Percentiles rank a stretch among this genome's conserved stretches.
Conservation (phyloP, 169 alveolate species). For the Plasmodium blacklocki region DNA sequence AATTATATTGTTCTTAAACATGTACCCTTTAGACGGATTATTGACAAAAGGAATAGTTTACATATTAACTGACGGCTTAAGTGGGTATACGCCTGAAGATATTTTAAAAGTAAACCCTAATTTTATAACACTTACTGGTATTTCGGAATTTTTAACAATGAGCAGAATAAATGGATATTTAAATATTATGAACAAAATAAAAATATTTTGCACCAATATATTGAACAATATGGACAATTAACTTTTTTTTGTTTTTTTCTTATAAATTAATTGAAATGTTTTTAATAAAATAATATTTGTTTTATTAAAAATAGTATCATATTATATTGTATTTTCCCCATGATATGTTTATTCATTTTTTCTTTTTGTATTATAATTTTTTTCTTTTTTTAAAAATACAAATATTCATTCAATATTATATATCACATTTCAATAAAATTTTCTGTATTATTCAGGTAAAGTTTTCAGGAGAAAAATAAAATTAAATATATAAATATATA, state of each 20-base stretch:
- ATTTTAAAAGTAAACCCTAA: conserved; percentile 69
- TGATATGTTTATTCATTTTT: too few species aligned
- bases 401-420: too few species aligned
- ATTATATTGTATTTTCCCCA: too few species aligned
- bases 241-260: conserved; percentile 14
- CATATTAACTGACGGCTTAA: conserved; percentile 69
- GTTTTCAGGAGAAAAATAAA: too few species aligned
- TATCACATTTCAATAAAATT: too few species aligned
- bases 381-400: not conserved
- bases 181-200: conserved; percentile 74
- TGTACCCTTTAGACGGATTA: conserved; percentile 38
- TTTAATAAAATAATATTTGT: too few species aligned
- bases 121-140: conserved; percentile 64
- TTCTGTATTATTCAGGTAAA: too few species aligned
- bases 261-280: not conserved
- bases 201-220: conserved; percentile 36
- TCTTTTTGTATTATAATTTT: not conserved
- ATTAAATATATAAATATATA: too few species aligned
- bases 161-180: conserved; percentile 74
- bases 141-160: conserved; percentile 75
- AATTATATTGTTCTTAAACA: too few species aligned
- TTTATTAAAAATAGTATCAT: too few species aligned
- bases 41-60: conserved; percentile 75
- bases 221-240: conserved; percentile 24
- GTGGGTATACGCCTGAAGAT: conserved; percentile 71